phyloP scores from a whole-genome alignment of 2,329 filamentous ascomycete species.

The Colletotrichum truncatum region DNA sequence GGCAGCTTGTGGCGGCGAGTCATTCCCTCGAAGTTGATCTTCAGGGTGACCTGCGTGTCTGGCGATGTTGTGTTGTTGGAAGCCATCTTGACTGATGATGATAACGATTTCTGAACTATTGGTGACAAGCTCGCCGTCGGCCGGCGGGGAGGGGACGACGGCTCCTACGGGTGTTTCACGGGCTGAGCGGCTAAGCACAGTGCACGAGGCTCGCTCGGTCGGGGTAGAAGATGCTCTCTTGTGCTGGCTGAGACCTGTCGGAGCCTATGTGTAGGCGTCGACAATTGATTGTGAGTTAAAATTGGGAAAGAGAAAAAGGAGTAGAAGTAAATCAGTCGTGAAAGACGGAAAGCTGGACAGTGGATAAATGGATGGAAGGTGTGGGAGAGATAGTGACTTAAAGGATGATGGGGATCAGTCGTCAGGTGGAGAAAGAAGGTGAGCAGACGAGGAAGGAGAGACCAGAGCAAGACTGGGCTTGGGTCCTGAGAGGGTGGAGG shows the following conservation, averaged over 20 bases:
- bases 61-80: constrained; percentile 28
- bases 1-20: constrained; percentile 90
- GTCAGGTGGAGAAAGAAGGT: constrained; percentile 27
- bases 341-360: constrained; percentile 9
- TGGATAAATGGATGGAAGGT: background rate
- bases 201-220: constrained; percentile 27
- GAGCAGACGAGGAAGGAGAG: constrained; percentile 28
- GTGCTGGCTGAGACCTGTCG: background rate
- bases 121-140: constrained; percentile 22
- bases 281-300: constrained; percentile 33
- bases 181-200: constrained; percentile 25
- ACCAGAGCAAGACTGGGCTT: constrained; percentile 3
- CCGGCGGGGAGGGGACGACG: constrained; percentile 24
- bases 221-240: background rate
- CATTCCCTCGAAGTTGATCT: constrained; percentile 79
- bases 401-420: constrained; percentile 21
- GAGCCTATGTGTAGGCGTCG: constrained; percentile 53
- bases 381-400: constrained; percentile 28
- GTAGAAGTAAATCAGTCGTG: background rate
- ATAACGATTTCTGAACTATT: constrained; percentile 1
- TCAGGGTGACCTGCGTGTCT: constrained; percentile 71
- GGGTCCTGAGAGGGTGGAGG: constrained; percentile 16
- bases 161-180: constrained; percentile 29
- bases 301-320: constrained; percentile 1
- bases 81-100: constrained; percentile 10